These are phyloP conservation scores for Neurospora africana DNA, from an alignment of 495 filamentous ascomycete species.

Conservation along the genomic window DNA sequence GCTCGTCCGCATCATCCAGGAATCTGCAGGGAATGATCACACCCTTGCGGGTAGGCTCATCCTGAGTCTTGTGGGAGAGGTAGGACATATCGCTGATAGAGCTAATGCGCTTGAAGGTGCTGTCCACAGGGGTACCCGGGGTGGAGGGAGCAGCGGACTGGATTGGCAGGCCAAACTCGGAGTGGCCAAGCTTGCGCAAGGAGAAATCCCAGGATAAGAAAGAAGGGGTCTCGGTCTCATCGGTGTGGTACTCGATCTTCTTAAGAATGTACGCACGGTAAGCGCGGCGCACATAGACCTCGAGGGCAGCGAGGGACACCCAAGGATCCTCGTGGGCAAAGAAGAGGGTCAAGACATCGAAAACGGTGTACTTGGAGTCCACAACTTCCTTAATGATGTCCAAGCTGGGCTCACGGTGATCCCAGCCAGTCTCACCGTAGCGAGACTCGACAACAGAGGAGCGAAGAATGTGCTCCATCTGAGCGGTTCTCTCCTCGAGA, in stretches of 20 bases:
- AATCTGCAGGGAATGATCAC: slow-evolving; percentile 88
- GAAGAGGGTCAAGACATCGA: slow-evolving; percentile 89
- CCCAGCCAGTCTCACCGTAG: slow-evolving; percentile 96
- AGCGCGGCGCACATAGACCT: slow-evolving; percentile 91
- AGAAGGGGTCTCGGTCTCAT: slow-evolving; percentile 64
- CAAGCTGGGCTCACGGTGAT: slow-evolving; percentile 82
- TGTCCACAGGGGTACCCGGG: slow-evolving; percentile 67
- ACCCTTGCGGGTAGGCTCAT: slow-evolving; percentile 80
- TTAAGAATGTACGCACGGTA: slow-evolving; percentile 92
- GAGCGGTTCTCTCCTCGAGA: slow-evolving; percentile 81
- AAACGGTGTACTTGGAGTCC: slow-evolving; percentile 96
- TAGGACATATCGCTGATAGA: slow-evolving; percentile 97
- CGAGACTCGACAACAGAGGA: slow-evolving; percentile 94
- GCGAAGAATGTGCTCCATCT: slow-evolving; percentile 98
- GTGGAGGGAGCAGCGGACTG: slow-evolving; percentile 69
- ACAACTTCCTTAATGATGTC: slow-evolving; percentile 91
- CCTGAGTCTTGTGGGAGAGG: slow-evolving; percentile 52
- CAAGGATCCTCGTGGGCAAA: slow-evolving; percentile 89
- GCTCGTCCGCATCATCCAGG: slow-evolving; percentile 86
- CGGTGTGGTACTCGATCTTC: slow-evolving; percentile 72
- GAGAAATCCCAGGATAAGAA: slow-evolving; percentile 92
- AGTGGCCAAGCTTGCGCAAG: slow-evolving; percentile 79
- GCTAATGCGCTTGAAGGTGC: slow-evolving; percentile 66
- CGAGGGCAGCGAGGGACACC: slow-evolving; percentile 87
- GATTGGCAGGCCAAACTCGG: slow-evolving; percentile 73